Percentiles rank a stretch among this genome's conserved stretches.
These are phyloP conservation scores for Tolypocladium album DNA, from an alignment of 2,329 filamentous ascomycete genomes.

Conservation along the genomic window DNA sequence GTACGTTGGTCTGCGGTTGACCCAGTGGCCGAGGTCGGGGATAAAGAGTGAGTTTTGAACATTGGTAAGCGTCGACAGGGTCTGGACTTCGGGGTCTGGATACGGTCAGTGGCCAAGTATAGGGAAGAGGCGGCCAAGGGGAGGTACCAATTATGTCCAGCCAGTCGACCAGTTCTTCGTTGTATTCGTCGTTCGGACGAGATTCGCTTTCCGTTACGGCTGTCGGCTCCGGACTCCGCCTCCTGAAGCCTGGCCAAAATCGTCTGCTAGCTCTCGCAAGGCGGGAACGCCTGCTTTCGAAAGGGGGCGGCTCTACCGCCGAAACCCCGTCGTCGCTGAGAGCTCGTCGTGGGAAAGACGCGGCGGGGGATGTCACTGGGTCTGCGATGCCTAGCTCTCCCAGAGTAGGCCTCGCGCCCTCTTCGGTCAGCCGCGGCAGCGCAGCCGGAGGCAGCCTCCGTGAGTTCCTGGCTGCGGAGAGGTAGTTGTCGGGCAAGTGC, in stretches of 20 bases:
- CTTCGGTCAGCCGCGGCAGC: slow-evolving; percentile 28
- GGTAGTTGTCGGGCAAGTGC: slow-evolving; percentile 7
- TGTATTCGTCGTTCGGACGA: slow-evolving; percentile 21
- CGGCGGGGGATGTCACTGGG: slow-evolving; percentile 13
- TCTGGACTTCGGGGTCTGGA: slow-evolving; percentile 71
- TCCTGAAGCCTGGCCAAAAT: slow-evolving; percentile 1
- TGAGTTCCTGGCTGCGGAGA: slow-evolving; percentile 15
- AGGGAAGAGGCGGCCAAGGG: not conserved
- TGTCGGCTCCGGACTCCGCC: slow-evolving; percentile 1
- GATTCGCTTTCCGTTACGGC: slow-evolving; percentile 4
- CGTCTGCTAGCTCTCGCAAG: slow-evolving; percentile 1
- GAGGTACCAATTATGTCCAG: slow-evolving; percentile 27
- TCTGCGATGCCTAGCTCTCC: slow-evolving; percentile 18
- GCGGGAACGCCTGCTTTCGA: not conserved
- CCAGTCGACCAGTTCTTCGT: slow-evolving; percentile 27
- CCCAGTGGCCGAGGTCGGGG: slow-evolving; percentile 62
- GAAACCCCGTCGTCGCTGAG: not conserved
- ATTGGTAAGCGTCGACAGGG: slow-evolving; percentile 75
- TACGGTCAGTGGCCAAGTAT: slow-evolving; percentile 1
- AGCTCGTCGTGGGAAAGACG: slow-evolving; percentile 13
- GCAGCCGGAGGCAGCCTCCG: slow-evolving; percentile 19
- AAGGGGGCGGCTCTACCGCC: not conserved
- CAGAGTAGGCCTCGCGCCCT: slow-evolving; percentile 23
- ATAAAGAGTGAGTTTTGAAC: slow-evolving; percentile 85
- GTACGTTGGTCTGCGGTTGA: slow-evolving; percentile 75